A percentile compares a stretch with the other conserved stretches of the same genome.
Conservation (phyloP, 83 land plant genomes). For the Picea abies region DNA sequence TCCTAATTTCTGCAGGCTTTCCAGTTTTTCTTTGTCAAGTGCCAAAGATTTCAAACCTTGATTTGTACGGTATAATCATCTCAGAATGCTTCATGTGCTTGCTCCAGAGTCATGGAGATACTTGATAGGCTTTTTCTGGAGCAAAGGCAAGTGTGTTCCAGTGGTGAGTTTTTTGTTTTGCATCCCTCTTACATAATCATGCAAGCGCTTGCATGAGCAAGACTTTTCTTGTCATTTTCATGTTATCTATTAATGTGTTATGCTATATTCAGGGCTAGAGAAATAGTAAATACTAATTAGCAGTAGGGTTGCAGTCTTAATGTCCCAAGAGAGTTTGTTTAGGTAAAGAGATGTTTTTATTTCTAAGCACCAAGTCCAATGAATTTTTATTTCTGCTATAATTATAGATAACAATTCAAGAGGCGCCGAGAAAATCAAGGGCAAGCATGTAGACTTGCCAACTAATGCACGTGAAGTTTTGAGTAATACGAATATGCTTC, state of each 20-base stretch:
- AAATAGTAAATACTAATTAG: background rate
- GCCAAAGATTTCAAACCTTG: background rate
- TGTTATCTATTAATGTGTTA: background rate
- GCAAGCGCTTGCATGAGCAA: background rate
- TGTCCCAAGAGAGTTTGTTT: background rate
- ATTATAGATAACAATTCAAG: background rate
- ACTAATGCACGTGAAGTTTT: background rate
- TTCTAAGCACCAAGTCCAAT: background rate
- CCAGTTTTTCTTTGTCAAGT: background rate
- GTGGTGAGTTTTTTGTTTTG: background rate
- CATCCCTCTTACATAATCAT: background rate
- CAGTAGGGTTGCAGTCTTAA: background rate
- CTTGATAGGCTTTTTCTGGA: constrained; percentile 3
- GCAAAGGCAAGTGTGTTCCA: background rate
- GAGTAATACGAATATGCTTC: background rate
- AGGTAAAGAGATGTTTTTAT: background rate
- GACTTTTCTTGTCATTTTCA: background rate
- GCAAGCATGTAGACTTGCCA: constrained; percentile 4
- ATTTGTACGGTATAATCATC: background rate
- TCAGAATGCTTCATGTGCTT: background rate
- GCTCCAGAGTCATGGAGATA: constrained; percentile 10
- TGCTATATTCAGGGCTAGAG: background rate
- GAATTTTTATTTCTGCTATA: background rate
- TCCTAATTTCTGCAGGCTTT: background rate
- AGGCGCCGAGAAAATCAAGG: background rate